Percentiles rank a stretch among this genome's conserved stretches.
Evolutionary conservation across 495 filamentous ascomycete species (phyloP).

Genomic region (Antarctomyces pellizariae): DNA sequence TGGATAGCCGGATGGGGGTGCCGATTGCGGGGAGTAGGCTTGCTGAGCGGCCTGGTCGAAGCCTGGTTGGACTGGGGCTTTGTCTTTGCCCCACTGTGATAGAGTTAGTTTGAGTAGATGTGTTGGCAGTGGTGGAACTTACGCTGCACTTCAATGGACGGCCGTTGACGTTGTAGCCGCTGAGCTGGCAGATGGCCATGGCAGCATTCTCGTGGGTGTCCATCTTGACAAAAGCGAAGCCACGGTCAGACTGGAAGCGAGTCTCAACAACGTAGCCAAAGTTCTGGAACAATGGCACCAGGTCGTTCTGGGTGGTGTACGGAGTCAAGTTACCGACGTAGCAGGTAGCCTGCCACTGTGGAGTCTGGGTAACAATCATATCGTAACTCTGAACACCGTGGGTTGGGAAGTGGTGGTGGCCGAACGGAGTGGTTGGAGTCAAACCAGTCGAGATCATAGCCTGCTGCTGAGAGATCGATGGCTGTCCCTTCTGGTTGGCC

Average conservation of each 20-base stretch:
- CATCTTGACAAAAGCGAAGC: constrained; percentile 99
- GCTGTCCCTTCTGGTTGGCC: constrained; percentile 99
- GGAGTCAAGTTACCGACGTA: constrained; percentile 97
- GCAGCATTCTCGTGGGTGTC: constrained; percentile 94
- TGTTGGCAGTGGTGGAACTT: constrained; percentile 20
- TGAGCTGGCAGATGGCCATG: constrained; percentile 94
- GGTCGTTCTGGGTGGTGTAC: constrained; percentile 88
- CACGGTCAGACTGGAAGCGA: constrained; percentile 91
- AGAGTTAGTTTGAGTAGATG: constrained; percentile 6
- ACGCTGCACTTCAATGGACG: constrained; percentile 97
- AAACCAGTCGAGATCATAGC: constrained; percentile 96
- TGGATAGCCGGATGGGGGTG: constrained; percentile 31
- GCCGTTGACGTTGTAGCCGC: constrained; percentile 91
- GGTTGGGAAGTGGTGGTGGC: constrained; percentile 94
- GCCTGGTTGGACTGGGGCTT: constrained; percentile 67
- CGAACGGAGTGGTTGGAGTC: constrained; percentile 90
- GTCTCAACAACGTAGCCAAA: constrained; percentile 95
- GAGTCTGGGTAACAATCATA: constrained; percentile 94
- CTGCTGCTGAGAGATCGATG: constrained; percentile 91
- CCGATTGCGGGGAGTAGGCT: constrained; percentile 40
- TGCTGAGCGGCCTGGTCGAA: constrained; percentile 66
- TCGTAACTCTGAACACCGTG: constrained; percentile 94
- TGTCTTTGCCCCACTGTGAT: constrained; percentile 91
- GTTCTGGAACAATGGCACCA: constrained; percentile 92
- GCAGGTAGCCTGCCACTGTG: constrained; percentile 94